These are phyloP conservation scores for Arachis stenosperma DNA, from an alignment of 306 rosid species.

Conservation along the genomic window DNA sequence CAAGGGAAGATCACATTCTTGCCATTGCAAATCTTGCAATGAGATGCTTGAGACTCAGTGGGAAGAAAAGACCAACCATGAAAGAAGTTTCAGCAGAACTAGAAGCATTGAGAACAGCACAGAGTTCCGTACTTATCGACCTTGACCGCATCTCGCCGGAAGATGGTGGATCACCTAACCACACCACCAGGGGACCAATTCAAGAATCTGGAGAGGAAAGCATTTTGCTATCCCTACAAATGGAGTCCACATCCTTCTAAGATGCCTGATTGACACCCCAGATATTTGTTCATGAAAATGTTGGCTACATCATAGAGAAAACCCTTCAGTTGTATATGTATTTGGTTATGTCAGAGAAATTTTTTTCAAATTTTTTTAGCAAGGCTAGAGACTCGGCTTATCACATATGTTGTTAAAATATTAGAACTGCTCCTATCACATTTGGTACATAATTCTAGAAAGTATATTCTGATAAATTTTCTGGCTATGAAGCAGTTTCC, in stretches of 20 bases:
- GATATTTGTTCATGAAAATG: neutral
- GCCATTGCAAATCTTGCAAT: constrained; percentile 52
- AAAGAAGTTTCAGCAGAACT: constrained; percentile 54
- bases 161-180: neutral
- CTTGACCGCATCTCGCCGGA: constrained; percentile 12
- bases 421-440: no score
- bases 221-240: constrained; percentile 26
- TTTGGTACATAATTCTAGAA: no score
- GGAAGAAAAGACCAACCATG: constrained; percentile 67
- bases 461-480: no score
- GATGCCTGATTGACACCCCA: neutral
- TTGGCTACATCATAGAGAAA: no score
- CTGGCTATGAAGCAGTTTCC: neutral
- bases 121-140: constrained; percentile 37
- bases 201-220: constrained; percentile 42
- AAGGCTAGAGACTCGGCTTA: no score
- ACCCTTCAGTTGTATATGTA: no score
- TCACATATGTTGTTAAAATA: no score
- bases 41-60: constrained; percentile 58
- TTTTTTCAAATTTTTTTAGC: no score
- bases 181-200: neutral
- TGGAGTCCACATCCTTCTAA: constrained; percentile 37
- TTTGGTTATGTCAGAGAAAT: no score
- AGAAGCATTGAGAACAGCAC: constrained; percentile 50
- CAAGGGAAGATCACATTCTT: constrained; percentile 39